phyloP scores from a whole-genome alignment of 352 stramenopile genomes.

The Globisporangium alternatum region DNA sequence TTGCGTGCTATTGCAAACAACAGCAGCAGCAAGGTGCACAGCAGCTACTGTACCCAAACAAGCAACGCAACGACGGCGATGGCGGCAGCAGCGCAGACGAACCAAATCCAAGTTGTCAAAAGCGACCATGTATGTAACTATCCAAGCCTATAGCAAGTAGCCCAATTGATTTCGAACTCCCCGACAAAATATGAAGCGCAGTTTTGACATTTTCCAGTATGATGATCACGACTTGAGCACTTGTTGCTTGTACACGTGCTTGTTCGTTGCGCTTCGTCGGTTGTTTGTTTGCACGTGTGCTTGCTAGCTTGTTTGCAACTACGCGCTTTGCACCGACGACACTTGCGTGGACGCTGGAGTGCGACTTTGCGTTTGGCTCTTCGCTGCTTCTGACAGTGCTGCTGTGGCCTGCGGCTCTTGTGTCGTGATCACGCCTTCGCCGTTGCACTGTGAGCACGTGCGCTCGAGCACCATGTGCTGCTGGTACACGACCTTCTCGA shows the following conservation, averaged over 20 bases:
- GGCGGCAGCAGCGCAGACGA: background rate
- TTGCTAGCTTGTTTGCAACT: background rate
- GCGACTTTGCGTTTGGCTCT: background rate
- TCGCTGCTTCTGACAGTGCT: constrained; percentile 6
- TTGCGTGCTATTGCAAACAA: background rate
- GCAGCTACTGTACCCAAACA: constrained; percentile 16
- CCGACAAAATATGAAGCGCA: constrained; percentile 10
- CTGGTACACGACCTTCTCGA: constrained; percentile 54
- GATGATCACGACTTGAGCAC: too few species aligned
- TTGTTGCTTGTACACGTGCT: background rate
- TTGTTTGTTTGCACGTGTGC: background rate
- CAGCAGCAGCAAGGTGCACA: constrained; percentile 12
- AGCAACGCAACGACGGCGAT: background rate
- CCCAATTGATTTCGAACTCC: background rate
- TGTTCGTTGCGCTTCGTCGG: background rate
- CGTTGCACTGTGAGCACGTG: constrained; percentile 51
- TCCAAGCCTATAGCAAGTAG: background rate
- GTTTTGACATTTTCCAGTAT: constrained; percentile 7
- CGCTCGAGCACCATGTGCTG: constrained; percentile 50
- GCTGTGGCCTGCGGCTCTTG: background rate
- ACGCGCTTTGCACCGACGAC: constrained; percentile 5
- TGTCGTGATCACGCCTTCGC: constrained; percentile 44
- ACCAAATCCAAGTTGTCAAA: constrained; percentile 6
- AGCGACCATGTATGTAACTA: constrained; percentile 9
- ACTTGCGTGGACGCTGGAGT: background rate